These are phyloP conservation scores for Ramichloridium luteum DNA, from an alignment of 2,329 filamentous ascomycete species.

Conservation along the genomic window DNA sequence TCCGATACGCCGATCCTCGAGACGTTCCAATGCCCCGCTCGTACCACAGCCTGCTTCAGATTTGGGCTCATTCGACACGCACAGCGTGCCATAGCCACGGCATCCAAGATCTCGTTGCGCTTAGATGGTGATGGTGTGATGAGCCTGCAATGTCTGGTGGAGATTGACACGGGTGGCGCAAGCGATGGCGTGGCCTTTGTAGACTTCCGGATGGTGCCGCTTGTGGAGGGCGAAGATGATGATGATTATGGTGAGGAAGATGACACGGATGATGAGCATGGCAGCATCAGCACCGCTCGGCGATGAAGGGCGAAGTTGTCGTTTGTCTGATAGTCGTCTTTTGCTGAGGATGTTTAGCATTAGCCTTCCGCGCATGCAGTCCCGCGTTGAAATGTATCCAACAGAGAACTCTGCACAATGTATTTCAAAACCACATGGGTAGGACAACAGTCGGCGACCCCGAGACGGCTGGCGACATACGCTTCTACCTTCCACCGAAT, in stretches of 20 bases:
- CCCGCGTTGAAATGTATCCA: no score
- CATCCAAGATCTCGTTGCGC: conserved; percentile 82
- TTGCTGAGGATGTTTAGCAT: no score
- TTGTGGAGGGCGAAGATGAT: conserved; percentile 48
- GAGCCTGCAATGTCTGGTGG: conserved; percentile 92
- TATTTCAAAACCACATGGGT: no score
- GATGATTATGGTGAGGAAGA: conserved; percentile 22
- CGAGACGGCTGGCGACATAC: no score
- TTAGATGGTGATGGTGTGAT: conserved; percentile 82
- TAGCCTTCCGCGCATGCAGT: no score
- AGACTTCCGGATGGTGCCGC: conserved; percentile 72
- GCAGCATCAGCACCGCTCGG: not conserved
- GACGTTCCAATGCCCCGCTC: conserved; percentile 52
- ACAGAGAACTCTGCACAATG: no score
- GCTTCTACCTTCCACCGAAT: no score
- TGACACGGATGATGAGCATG: conserved; percentile 13
- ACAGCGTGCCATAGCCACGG: conserved; percentile 80
- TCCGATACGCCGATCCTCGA: conserved; percentile 46
- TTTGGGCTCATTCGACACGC: conserved; percentile 79
- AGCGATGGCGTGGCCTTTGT: conserved; percentile 52
- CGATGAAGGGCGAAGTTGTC: no score
- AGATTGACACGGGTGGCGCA: conserved; percentile 47
- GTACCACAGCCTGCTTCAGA: conserved; percentile 61
- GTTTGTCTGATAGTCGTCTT: no score
- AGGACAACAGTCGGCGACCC: no score